These are phyloP conservation scores for Ascochyta lentis DNA, from an alignment of 2,329 filamentous ascomycete genomes.

Conservation along the genomic window DNA sequence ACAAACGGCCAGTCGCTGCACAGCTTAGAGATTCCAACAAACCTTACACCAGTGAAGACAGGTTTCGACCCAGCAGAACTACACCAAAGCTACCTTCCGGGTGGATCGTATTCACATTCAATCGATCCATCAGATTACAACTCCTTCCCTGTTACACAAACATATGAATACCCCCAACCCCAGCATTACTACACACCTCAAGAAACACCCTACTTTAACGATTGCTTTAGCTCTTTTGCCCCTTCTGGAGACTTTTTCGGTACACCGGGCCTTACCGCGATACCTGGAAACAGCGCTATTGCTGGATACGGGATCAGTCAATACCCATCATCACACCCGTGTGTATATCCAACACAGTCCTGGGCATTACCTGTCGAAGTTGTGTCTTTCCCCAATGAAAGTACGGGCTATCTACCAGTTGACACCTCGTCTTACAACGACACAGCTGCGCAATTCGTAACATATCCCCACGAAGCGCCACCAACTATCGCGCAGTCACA, in stretches of 20 bases:
- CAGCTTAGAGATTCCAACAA: background rate
- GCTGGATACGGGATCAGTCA: background rate
- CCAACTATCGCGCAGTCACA: background rate
- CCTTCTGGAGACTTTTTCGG: background rate
- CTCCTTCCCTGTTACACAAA: background rate
- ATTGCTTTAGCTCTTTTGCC: background rate
- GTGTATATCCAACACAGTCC: background rate
- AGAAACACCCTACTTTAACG: conserved; percentile 4
- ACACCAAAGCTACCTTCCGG: background rate
- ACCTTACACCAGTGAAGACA: background rate
- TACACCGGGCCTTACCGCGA: background rate
- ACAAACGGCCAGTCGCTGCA: background rate
- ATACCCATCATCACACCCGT: background rate
- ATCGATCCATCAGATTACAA: background rate
- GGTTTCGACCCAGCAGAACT: background rate
- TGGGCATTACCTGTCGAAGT: background rate
- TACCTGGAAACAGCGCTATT: background rate
- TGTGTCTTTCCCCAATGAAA: background rate
- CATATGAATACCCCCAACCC: conserved; percentile 1
- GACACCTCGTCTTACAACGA: background rate
- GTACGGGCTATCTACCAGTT: background rate
- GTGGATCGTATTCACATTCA: background rate
- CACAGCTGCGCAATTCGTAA: background rate
- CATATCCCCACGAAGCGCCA: background rate
- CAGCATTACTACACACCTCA: conserved; percentile 7